These are phyloP conservation scores for Buxus sempervirens DNA, from an alignment of 164 flowering plant species.

Conservation along the genomic window DNA sequence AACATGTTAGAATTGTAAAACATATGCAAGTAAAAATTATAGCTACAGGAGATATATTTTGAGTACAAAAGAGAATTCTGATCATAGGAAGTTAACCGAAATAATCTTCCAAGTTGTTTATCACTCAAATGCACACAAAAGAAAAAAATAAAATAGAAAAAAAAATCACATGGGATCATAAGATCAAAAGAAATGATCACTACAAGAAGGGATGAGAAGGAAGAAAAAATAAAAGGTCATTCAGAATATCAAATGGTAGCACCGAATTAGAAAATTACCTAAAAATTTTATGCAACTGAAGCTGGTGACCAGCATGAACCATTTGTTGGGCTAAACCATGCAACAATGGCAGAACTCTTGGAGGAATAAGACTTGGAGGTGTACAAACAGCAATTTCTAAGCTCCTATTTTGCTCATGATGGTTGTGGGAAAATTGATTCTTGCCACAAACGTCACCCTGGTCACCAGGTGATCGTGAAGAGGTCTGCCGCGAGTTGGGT, in stretches of 20 bases:
- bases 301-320: conserved; percentile 77
- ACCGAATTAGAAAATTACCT: conserved; percentile 34
- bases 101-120: too few species aligned
- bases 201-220: too few species aligned
- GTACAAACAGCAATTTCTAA: conserved; percentile 59
- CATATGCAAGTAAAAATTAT: too few species aligned
- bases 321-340: conserved; percentile 84
- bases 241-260: background rate
- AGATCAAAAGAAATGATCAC: background rate
- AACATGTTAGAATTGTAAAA: too few species aligned
- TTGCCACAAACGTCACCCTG: conserved; percentile 7
- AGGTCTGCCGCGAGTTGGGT: conserved; percentile 70
- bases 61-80: too few species aligned
- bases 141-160: too few species aligned
- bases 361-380: conserved; percentile 84
- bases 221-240: background rate
- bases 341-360: conserved; percentile 76
- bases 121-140: too few species aligned
- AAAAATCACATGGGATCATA: too few species aligned
- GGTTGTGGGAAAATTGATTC: too few species aligned
- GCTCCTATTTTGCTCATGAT: conserved; percentile 24
- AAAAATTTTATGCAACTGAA: conserved; percentile 65
- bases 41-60: too few species aligned
- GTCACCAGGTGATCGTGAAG: conserved; percentile 51
- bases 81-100: too few species aligned